phyloP scores from a whole-genome alignment of 2,329 filamentous ascomycete species.

The Penicillium sp. region DNA sequence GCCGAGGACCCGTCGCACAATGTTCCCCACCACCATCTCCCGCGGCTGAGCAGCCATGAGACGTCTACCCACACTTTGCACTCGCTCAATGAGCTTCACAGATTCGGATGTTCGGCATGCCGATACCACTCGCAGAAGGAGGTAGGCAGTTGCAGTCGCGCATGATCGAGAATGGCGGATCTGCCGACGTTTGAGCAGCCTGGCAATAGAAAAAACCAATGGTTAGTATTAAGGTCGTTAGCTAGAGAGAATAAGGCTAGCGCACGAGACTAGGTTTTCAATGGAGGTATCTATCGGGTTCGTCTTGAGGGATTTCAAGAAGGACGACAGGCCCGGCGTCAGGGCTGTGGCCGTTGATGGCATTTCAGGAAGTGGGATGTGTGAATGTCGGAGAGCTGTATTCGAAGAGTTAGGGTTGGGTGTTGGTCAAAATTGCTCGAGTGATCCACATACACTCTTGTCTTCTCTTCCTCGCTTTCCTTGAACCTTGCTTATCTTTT shows the following conservation, averaged over 20 bases:
- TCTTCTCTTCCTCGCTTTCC: neutral
- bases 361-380: slow-evolving; percentile 48
- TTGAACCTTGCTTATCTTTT: neutral
- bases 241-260: slow-evolving; percentile 13
- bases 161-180: slow-evolving; percentile 85
- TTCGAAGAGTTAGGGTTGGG: neutral
- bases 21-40: slow-evolving; percentile 91
- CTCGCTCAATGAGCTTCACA: slow-evolving; percentile 73
- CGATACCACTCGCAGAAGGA: slow-evolving; percentile 83
- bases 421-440: neutral
- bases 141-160: slow-evolving; percentile 85
- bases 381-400: neutral
- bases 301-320: slow-evolving; percentile 75
- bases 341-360: slow-evolving; percentile 56
- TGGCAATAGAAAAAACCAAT: slow-evolving; percentile 37
- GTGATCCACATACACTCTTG: neutral
- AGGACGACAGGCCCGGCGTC: slow-evolving; percentile 74
- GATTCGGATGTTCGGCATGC: slow-evolving; percentile 77
- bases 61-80: slow-evolving; percentile 74
- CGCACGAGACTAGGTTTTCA: slow-evolving; percentile 79
- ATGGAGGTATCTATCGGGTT: slow-evolving; percentile 77
- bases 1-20: slow-evolving; percentile 84
- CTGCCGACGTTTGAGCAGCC: slow-evolving; percentile 85
- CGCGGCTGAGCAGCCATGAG: slow-evolving; percentile 81
- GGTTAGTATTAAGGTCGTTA: slow-evolving; percentile 7